Conservation (phyloP, 2,329 filamentous ascomycete species). For the Cylindrodendrum hubeiense region DNA sequence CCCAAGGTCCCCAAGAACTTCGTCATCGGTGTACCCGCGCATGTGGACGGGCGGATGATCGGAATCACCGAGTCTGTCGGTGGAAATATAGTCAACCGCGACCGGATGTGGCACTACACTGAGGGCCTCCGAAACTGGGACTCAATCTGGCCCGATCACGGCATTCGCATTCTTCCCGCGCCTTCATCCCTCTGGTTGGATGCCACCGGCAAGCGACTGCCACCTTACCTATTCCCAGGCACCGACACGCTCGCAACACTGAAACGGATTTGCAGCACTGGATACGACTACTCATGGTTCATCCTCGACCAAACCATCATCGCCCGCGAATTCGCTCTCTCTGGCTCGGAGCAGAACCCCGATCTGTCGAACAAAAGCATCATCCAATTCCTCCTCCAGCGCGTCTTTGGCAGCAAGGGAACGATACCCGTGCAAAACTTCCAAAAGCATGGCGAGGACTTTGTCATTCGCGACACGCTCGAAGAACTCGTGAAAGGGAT, state of each 20-base stretch:
- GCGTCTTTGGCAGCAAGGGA: conserved; percentile 65
- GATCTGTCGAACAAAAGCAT: conserved; percentile 70
- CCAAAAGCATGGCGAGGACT: conserved; percentile 69
- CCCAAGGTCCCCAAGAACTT: conserved; percentile 67
- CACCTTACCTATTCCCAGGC: conserved; percentile 68
- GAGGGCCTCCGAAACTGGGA: conserved; percentile 73
- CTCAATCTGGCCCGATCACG: conserved; percentile 71
- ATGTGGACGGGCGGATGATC: conserved; percentile 75
- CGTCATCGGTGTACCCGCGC: conserved; percentile 71
- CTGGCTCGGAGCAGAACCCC: conserved; percentile 73
- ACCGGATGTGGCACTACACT: conserved; percentile 77
- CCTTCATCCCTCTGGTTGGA: conserved; percentile 74
- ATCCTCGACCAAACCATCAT: conserved; percentile 70
- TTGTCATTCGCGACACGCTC: conserved; percentile 69
- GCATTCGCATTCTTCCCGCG: conserved; percentile 70
- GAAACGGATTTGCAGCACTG: conserved; percentile 70
- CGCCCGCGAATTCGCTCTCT: conserved; percentile 71
- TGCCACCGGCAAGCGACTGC: conserved; percentile 69
- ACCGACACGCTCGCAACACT: conserved; percentile 69
- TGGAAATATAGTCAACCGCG: conserved; percentile 69
- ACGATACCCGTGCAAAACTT: conserved; percentile 69
- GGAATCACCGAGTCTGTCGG: conserved; percentile 65
- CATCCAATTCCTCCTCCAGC: conserved; percentile 63
- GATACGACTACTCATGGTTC: conserved; percentile 75
- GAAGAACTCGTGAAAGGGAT: conserved; percentile 68